Evolutionary conservation across 306 rosid genomes (phyloP), one percentile per base, ranked within the genome.

Genomic region (Vigna hirtella): DNA sequence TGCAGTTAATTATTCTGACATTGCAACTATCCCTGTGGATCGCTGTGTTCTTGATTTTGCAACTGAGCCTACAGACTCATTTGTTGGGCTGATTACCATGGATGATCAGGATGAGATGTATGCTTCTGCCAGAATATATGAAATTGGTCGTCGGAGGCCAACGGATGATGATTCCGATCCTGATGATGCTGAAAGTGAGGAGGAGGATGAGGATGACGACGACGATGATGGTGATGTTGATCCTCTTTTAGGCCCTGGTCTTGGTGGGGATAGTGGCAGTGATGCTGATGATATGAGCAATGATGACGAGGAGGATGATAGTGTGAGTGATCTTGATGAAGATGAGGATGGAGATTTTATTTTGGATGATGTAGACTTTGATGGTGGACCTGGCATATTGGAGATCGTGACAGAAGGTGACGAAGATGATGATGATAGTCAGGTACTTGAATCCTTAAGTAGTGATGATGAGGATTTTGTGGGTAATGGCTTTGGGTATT

Each of bases 41-140:
- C 99, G 99, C 56, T 90, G 99, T 73, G 98, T 96, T 84, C 97
- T 96, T 17, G 99, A 96, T 77, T 96, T 96, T 81, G 90, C 99
- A 32, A 77, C 94, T 2, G 99, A 96, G 73, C 85, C 91, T 32
- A 93, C 99, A 13, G 99, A 96, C 85, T 93, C 99, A 22, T 93
- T 89, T 79, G 92, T 96, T 70, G 99, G 99, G 57, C 81, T 96
- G 87, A 86, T 96, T 63, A 90, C 99, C 6, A 86, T 96, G 97
- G 98, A 91, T 80, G 99, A 96, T 82, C 99, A 91, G 76, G 94
- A 93, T 20, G 96, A 96, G 74, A 91, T 96, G 97, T 89, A 84
- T 80, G 91, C 99, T 49, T 90, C 98, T 1, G 99, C 93, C 38
- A 90, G 99, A 81, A 79, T 89, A 16, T 89, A 93, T 57, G 99